Base-by-base conservation (phyloP, 106 monocot species). In the Dendrobium nobile region DNA sequence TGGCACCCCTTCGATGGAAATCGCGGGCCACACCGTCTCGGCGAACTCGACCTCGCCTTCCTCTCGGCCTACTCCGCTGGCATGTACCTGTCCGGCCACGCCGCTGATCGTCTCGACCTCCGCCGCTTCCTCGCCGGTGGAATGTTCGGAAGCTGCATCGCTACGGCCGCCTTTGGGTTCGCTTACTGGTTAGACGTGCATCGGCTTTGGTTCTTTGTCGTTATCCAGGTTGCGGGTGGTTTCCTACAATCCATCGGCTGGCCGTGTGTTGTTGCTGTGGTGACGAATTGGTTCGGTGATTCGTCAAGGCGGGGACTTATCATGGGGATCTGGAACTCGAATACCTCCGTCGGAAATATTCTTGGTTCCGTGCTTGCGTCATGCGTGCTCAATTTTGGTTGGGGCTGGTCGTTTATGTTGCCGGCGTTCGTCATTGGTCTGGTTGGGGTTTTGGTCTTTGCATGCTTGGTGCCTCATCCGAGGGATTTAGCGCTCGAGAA, bases 311-410 rank as follows among this genome's bases (percentile, higher is more conserved):
- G 88, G 54, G 98, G 98, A 16, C 82, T 90, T 8, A 85, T 98
- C 41, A 95, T 98, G 95, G 98, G 98, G 72, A 80, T 91, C 20
- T 98, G 98, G 98, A 95, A 89, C 78, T 91, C 98, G n/a, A 81
- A 98, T 80, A 95, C 92, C 4, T 95, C 92, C 0, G 88, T 92
- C 5, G 95, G 98, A 45, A 98, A 98, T 76, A 92, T 98, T 55
- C 54, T 92, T 31, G 97, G 97, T 13, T 98, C 97, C 4, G 87
- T 98, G 11, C 58, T 91, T 31, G 94, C 97, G 1, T 87, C 97
- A 4, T 79, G 89, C 3, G 89, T 95, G 37, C 80, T 95, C n/a
- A 89, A 95, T 48, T 91, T 88, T 41, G 97, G 97, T 13, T 98
- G 97, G 97, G 97, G 97, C 1, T 98, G 94, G 94, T 92, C 97